Base-by-base conservation (phyloP, 2,329 filamentous ascomycete genomes). In the Exserohilum rostratum region DNA sequence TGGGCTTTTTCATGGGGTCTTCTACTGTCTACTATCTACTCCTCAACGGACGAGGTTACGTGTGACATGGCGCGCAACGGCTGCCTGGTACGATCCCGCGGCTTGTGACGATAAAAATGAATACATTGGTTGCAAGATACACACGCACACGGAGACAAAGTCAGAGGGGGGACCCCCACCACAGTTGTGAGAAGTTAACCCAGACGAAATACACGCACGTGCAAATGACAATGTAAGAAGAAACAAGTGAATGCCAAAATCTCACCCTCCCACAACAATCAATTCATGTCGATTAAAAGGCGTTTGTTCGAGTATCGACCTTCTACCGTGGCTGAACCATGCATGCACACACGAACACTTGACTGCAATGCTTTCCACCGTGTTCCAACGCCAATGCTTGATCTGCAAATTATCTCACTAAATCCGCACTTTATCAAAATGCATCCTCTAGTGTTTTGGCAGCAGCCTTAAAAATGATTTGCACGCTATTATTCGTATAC, bases 51-150 rank as follows among this genome's bases (percentile, higher is more conserved):
- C 55, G 62, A 61, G 60, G 57, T 65, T 65, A 62, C 57, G 60
- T 67, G 61, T 67, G 61, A 68, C 37, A 62, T 58, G 60, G 65
- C 62, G 58, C 62, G 62, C 61, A 66, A 65, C 62, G 61, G 61
- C 64, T 53, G 57, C 60, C 60, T 66, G 61, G 67, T 63, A 61
- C 60, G 63, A 63, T 51, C 64, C 66, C 60, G 61, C 59, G 60
- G 63, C 67, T 68, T 72, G 71, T 75, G 71, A 71, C 68, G 71
- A 73, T 75, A 74, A 73, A 71, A 74, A 71, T 59, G 68, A 74
- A 75, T 72, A 66, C 56, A 75, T 68, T 66, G 66, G 68, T 74
- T 73, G 66, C 72, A 72, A 71, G 67, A 64, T n/a, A n/a, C n/a
- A 60, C 50, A 53, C 33, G 47, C 22, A n/a, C n/a, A n/a, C n/a